These are phyloP conservation scores for Galerina sulciceps DNA, from an alignment of 768 basidiomycete species.

Conservation along the genomic window DNA sequence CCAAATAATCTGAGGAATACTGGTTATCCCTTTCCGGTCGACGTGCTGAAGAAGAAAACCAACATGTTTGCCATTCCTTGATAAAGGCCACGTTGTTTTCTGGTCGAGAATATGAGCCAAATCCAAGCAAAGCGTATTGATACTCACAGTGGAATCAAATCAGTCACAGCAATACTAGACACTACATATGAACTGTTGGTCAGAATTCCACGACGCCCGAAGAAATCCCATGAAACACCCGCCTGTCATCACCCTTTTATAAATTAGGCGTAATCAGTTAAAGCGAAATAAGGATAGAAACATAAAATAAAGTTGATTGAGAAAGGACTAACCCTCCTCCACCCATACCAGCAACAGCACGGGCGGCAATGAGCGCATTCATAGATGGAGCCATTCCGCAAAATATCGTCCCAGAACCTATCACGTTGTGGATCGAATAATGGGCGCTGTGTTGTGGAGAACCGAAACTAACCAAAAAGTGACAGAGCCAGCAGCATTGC, in stretches of 20 bases:
- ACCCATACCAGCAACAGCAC: slow-evolving; percentile 90
- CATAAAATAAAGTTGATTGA: slow-evolving; percentile 14
- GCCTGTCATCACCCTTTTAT: slow-evolving; percentile 80
- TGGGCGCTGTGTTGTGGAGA: slow-evolving; percentile 10
- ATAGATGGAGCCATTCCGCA: slow-evolving; percentile 91
- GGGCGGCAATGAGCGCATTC: slow-evolving; percentile 77
- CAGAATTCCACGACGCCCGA: slow-evolving; percentile 21
- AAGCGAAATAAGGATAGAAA: slow-evolving; percentile 24
- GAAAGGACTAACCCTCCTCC: slow-evolving; percentile 76
- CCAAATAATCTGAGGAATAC: slow-evolving; percentile 69
- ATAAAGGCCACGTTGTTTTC: slow-evolving; percentile 86
- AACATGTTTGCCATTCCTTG: slow-evolving; percentile 93
- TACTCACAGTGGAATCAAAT: slow-evolving; percentile 85
- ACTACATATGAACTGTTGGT: slow-evolving; percentile 48
- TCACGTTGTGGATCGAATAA: slow-evolving; percentile 1
- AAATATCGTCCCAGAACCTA: slow-evolving; percentile 81
- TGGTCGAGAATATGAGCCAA: slow-evolving; percentile 30
- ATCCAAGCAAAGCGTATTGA: slow-evolving; percentile 3
- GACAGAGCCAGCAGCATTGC: slow-evolving; percentile 85
- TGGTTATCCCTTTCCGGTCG: background rate
- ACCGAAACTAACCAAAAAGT: slow-evolving; percentile 68
- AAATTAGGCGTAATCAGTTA: slow-evolving; percentile 26
- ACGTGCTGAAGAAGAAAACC: slow-evolving; percentile 20
- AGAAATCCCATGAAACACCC: slow-evolving; percentile 23
- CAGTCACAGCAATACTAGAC: slow-evolving; percentile 81